Evolutionary conservation across 257 asterid genomes (phyloP), one percentile per base, ranked within the genome.

Genomic region (Gentiana macrophylla): DNA sequence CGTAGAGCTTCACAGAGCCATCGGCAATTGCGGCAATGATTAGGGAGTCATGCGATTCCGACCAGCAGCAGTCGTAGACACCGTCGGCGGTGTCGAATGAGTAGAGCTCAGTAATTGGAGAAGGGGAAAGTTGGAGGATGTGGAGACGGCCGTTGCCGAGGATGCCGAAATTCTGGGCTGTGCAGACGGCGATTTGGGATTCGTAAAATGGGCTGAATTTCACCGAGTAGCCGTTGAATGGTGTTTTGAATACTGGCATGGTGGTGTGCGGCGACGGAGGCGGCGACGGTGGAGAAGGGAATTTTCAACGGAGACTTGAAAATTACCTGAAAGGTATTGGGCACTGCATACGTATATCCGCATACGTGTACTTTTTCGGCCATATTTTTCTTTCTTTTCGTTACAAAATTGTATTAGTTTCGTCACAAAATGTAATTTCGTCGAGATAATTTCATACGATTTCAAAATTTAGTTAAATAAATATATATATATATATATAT

Each of bases 141-240:
- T 91, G 98, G 66, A 91, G 56, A 41, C 96, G 94, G 72, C 96
- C 98, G 80, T 87, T 91, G 55, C 98, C 96, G 70, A 87, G 87
- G 70, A 87, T 91, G 55, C 95, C 98, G 76, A 87, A 91, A 67
- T 87, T 91, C 60, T 91, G 98, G 43, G 96, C 75, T 12, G 98
- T 91, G 60, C 89, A 95, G 56, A 91, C 96, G 44, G 96, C 98
- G 52, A 86, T 54, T 63, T 72, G 94, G 72, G 75, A 77, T 76
- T 84, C 95, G 78, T 82, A 78, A 72, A 90, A 86, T 4, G 96
- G 98, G 65, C 98, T 90, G 87, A 90, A 90, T 70, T 84, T 86
- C 8, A 90, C 94, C 67, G 98, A 77, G 86, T 84, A 87, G 54
- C 95, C 95, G 65, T 84, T 87, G 72, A 88, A 91, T 38, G 98